Percentiles rank a stretch among this genome's conserved stretches.
Evolutionary conservation across 2,329 filamentous ascomycete genomes (phyloP).

Genomic region (Xenoacremonium recifei): DNA sequence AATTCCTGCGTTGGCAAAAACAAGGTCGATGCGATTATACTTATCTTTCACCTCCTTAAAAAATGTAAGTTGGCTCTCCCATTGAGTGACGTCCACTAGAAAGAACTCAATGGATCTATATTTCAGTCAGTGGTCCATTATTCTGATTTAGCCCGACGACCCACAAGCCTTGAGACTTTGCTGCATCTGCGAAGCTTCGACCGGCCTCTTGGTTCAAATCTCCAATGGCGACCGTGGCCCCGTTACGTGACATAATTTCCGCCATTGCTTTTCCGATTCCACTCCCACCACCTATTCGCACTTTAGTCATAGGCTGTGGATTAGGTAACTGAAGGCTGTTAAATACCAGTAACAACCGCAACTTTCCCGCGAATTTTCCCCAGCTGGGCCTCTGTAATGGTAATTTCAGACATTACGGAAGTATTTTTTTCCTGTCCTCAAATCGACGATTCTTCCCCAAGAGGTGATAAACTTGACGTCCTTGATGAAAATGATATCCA

Average conservation of each 20-base stretch:
- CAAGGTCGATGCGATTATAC: neutral
- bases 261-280: neutral
- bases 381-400: neutral
- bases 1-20: neutral
- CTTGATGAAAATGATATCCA: too few species aligned
- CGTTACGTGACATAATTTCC: neutral
- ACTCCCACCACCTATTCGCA: neutral
- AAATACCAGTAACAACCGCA: neutral
- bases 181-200: neutral
- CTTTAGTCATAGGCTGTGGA: too few species aligned
- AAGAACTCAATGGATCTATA: neutral
- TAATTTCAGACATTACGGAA: neutral
- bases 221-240: neutral
- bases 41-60: neutral
- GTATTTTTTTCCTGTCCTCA: too few species aligned
- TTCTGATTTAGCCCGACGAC: neutral
- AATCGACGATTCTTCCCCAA: too few species aligned
- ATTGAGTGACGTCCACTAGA: neutral
- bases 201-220: neutral
- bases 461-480: too few species aligned
- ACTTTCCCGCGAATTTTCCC: neutral
- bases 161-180: neutral
- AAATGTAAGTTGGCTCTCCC: neutral
- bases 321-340: too few species aligned
- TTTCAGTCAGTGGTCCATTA: neutral